Conservation (phyloP, 2,329 filamentous ascomycete species). For the Verticillium albo-atrum region DNA sequence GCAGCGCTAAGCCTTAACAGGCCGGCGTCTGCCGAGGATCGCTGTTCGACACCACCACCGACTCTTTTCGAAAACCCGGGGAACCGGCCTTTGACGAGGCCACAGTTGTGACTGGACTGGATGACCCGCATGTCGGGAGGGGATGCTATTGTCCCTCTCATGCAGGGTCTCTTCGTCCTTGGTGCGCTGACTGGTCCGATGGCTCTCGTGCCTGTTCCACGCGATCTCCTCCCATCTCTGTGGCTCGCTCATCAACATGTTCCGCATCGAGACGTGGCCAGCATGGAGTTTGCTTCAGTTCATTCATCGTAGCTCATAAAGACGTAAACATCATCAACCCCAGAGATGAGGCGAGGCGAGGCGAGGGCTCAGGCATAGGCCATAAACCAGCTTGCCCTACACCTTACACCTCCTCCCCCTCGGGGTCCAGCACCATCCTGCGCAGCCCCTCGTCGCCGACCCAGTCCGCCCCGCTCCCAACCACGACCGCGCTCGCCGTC, state of each 20-base stretch:
- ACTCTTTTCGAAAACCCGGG: background rate
- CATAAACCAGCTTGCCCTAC: no score
- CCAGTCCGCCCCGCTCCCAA: conserved; percentile 82
- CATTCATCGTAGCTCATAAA: background rate
- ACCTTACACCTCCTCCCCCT: conserved; percentile 26
- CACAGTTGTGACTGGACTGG: background rate
- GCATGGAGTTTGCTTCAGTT: background rate
- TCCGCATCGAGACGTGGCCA: no score
- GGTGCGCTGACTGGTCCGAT: background rate
- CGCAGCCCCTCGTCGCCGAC: conserved; percentile 62
- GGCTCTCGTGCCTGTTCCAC: no score
- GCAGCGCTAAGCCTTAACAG: background rate
- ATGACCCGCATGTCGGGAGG: background rate
- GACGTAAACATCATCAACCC: background rate
- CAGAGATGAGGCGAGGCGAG: no score
- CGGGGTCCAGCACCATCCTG: conserved; percentile 67
- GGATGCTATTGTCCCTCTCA: background rate
- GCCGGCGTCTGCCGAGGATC: background rate
- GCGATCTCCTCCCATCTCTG: no score
- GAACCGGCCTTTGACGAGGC: background rate
- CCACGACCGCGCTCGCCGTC: conserved; percentile 72
- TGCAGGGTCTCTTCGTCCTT: background rate
- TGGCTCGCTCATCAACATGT: background rate
- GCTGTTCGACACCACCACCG: background rate
- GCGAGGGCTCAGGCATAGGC: no score